Evolutionary conservation across 2,329 filamentous ascomycete genomes (phyloP), one percentile per base, ranked within the genome.

Genomic region (Apiospora pterosperma): DNA sequence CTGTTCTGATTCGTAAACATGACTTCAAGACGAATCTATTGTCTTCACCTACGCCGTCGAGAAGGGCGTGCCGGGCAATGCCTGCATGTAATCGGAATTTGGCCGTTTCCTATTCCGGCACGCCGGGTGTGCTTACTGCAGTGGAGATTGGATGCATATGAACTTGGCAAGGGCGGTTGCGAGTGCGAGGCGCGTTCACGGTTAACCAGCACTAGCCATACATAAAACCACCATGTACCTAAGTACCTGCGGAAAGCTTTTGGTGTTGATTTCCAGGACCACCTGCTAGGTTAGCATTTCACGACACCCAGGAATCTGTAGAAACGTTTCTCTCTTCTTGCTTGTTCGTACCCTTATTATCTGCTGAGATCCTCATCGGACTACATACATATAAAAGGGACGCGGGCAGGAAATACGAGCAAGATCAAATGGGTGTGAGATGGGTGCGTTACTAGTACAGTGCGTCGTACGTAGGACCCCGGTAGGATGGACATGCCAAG

Each of bases 21-120:
- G 25, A 8, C 10, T 31, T 7, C 44, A 52, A 31, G 44, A 42
- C n/a, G 44, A 34, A 14, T 48, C 23, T 25, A 25, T 25, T 28
- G 48, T 41, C 38, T 41, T 41, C 28, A 34, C n/a, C 14, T 55
- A 3, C 48, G 48, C 48, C 28, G 48, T 55, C 28, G 25, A 12
- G 48, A 55, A 55, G 25, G 25, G 19, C 48, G 21, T 55, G 25
- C 48, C 6, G 48, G 42, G 28, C 28, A 34, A 55, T 31, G 25
- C 44, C 6, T 52, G 25, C 42, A 19, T 55, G 14, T n/a, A 34
- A 55, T 55, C 12, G 48, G 48, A 31, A 55, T 34, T 55, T 55
- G 48, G 48, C 48, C 48, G 48, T 55, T 55, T 31, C 48, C 48
- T 55, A 55, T 55, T 55, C 48, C 48, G 48, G 48, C 48, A 55